phyloP scores from a whole-genome alignment of 139 green algal genomes.

The Astrephomene gubernaculifera region DNA sequence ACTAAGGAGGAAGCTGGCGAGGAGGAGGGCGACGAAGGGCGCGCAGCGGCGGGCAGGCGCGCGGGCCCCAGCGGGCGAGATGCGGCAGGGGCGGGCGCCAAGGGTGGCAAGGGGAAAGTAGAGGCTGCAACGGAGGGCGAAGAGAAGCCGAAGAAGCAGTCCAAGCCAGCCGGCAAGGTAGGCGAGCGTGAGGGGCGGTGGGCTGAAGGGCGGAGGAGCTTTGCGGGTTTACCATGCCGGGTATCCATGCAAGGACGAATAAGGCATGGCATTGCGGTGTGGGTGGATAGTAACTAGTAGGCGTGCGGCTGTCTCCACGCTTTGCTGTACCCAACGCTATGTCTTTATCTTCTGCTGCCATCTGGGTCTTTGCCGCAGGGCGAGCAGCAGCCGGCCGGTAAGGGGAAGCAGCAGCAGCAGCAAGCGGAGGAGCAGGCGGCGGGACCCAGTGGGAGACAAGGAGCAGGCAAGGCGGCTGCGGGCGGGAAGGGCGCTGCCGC shows the following conservation, averaged over 20 bases:
- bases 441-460: no score
- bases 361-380: no score
- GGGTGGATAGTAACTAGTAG: no score
- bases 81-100: background rate
- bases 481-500: no score
- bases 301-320: no score
- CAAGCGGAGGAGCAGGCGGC: no score
- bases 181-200: background rate
- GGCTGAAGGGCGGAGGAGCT: background rate
- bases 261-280: no score
- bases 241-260: no score
- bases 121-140: background rate
- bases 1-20: background rate
- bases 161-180: background rate
- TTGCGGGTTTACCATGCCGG: no score
- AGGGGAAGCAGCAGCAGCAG: background rate
- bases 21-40: slow-evolving; percentile 16
- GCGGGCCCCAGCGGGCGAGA: slow-evolving; percentile 11
- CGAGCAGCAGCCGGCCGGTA: slow-evolving; percentile 24
- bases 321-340: no score
- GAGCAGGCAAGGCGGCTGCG: no score
- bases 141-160: slow-evolving; percentile 10
- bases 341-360: no score
- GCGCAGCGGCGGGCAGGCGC: slow-evolving; percentile 7
- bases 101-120: background rate